A percentile compares a stretch with the other conserved stretches of the same genome.
phyloP scores from a whole-genome alignment of 768 basidiomycete species.

The Fistulinella prunicolor region DNA sequence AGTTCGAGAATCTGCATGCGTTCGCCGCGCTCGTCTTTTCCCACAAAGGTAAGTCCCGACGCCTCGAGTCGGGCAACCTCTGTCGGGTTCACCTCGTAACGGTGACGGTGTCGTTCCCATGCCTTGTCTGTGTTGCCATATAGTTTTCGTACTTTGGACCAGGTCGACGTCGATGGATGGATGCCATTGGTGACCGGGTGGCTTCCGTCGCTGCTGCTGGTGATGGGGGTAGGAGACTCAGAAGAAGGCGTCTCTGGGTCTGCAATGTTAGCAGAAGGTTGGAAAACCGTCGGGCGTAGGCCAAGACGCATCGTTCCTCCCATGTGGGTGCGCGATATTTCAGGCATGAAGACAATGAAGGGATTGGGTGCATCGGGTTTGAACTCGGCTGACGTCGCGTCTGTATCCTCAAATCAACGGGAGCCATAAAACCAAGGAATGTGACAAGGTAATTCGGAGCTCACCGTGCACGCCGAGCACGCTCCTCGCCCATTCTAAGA shows the following conservation, averaged over 20 bases:
- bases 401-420: slow-evolving; percentile 37
- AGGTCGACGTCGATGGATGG: slow-evolving; percentile 47
- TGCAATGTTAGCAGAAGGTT: slow-evolving; percentile 34
- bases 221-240: slow-evolving; percentile 6
- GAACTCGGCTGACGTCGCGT: slow-evolving; percentile 87
- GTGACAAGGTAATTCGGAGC: slow-evolving; percentile 13
- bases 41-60: slow-evolving; percentile 75
- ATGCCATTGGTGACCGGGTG: slow-evolving; percentile 7
- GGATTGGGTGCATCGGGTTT: slow-evolving; percentile 57
- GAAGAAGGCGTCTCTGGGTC: slow-evolving; percentile 14
- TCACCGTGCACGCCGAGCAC: slow-evolving; percentile 69
- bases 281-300: slow-evolving; percentile 92
- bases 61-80: slow-evolving; percentile 69
- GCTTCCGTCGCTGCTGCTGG: slow-evolving; percentile 2
- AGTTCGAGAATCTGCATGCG: slow-evolving; percentile 97
- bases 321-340: slow-evolving; percentile 96
- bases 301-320: slow-evolving; percentile 99
- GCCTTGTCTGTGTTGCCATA: slow-evolving; percentile 81
- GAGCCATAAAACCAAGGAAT: neutral
- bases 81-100: slow-evolving; percentile 93
- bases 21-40: slow-evolving; percentile 94
- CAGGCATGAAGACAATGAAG: slow-evolving; percentile 96
- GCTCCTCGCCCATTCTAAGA: slow-evolving; percentile 90
- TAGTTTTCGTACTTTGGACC: slow-evolving; percentile 71
- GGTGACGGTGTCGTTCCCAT: slow-evolving; percentile 96